Conservation (phyloP, 2,329 filamentous ascomycete genomes). For the Neurospora sp. region DNA sequence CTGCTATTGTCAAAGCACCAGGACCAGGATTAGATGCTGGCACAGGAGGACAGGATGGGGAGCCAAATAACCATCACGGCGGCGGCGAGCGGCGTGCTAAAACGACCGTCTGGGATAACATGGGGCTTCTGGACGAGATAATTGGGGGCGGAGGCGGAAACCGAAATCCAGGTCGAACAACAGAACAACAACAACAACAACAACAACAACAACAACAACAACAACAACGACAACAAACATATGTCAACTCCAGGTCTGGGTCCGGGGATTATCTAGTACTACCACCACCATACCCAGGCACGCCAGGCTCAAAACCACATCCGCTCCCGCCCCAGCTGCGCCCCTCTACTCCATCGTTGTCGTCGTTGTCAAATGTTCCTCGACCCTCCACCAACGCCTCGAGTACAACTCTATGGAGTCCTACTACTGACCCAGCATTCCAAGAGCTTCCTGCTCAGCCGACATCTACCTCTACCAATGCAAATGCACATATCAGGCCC, state of each 20-base stretch:
- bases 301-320: neutral
- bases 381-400: neutral
- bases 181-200: no score
- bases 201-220: neutral
- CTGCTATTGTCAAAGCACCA: neutral
- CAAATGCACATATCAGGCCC: neutral
- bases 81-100: neutral
- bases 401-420: neutral
- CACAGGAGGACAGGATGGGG: neutral
- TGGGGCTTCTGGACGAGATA: conserved; percentile 7
- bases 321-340: neutral
- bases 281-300: neutral
- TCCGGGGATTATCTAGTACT: neutral
- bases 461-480: neutral
- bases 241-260: neutral
- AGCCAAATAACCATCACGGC: neutral
- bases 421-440: neutral
- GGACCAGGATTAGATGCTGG: neutral
- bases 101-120: conserved; percentile 5
- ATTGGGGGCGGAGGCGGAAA: neutral
- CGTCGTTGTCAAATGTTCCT: neutral
- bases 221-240: neutral
- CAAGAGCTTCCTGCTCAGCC: neutral
- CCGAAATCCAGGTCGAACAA: neutral
- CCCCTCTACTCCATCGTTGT: neutral